Base-by-base conservation (phyloP, 495 filamentous ascomycete species). In the Hyaloscypha hepaticicola region DNA sequence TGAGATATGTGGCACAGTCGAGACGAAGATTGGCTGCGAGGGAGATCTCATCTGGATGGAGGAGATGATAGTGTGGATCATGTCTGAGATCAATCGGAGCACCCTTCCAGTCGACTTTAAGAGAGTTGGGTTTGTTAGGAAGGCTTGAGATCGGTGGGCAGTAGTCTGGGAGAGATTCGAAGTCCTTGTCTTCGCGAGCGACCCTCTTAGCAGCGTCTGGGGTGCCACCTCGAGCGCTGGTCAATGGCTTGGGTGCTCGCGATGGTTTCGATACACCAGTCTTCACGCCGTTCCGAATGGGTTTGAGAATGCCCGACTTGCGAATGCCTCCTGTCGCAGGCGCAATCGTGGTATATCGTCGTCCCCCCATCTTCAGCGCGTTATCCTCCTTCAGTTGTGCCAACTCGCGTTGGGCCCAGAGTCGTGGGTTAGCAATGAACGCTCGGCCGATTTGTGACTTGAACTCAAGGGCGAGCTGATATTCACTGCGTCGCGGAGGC, bases 31-130 rank as follows among this genome's bases (percentile, higher is more conserved):
- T 89, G 48, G 88, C 85, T 33, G 93, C 93, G 33, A 97, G 82
- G 51, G 81, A 79, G 62, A 95, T 66, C 77, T 99, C 95, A 53
- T 90, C 88, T 5, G 87, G 82, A 73, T 93, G 90, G 55, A 97
- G 87, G 50, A 93, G 79, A 63, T 89, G 74, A 34, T 83, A 81
- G 74, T 96, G 84, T 52, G 90, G 89, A 72, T 97, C 93, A 72
- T 84, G 84, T 75, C 82, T 85, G 63, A 96, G 83, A 73, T 96
- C 89, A 65, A 95, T 82, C 55, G 88, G 83, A 63, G 87, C 86
- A 22, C 90, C 91, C 75, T 92, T 93, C 90, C 92, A 96, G 64
- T 94, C 91, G 16, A 89, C 88, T 77, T 94, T 95, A 58, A 96
- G 83, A 56, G 83, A 84, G 76, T 88, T 90, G 28, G 76, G 61